phyloP scores from a whole-genome alignment of 2,329 filamentous ascomycete genomes.

The Verticillium longisporum region DNA sequence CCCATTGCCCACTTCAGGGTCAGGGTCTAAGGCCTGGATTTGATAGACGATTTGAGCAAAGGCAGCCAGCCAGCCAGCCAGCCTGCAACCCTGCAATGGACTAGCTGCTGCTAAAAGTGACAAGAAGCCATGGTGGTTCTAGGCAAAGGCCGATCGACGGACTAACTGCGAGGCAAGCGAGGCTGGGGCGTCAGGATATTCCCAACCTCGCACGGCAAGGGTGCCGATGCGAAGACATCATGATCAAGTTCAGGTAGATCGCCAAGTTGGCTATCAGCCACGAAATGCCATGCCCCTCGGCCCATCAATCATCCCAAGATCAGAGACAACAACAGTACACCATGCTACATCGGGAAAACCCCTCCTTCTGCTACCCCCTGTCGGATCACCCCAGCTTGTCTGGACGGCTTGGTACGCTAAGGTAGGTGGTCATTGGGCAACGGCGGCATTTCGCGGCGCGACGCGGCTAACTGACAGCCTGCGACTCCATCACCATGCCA shows the following conservation, averaged over 20 bases:
- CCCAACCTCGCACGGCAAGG: not conserved
- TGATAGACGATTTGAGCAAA: too few species aligned
- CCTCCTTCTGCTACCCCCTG: not conserved
- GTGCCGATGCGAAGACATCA: not conserved
- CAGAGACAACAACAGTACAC: not conserved
- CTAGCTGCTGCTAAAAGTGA: too few species aligned
- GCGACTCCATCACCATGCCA: not conserved
- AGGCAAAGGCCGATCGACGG: not conserved
- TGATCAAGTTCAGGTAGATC: not conserved
- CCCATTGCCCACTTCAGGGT: not conserved
- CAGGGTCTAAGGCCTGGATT: not conserved
- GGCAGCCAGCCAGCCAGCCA: too few species aligned
- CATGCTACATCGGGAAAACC: not conserved
- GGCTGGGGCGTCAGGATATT: too few species aligned
- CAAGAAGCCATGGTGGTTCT: too few species aligned
- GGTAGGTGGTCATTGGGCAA: not conserved
- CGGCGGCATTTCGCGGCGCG: not conserved
- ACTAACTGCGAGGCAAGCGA: not conserved
- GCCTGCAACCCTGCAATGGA: too few species aligned
- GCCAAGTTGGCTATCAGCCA: not conserved
- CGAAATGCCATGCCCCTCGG: not conserved
- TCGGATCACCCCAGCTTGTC: not conserved
- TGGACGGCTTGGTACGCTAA: not conserved
- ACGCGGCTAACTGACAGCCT: not conserved
- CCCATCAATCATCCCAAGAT: not conserved